phyloP scores from a whole-genome alignment of 2,329 filamentous ascomycete genomes.

The Pseudopyricularia javanii region DNA sequence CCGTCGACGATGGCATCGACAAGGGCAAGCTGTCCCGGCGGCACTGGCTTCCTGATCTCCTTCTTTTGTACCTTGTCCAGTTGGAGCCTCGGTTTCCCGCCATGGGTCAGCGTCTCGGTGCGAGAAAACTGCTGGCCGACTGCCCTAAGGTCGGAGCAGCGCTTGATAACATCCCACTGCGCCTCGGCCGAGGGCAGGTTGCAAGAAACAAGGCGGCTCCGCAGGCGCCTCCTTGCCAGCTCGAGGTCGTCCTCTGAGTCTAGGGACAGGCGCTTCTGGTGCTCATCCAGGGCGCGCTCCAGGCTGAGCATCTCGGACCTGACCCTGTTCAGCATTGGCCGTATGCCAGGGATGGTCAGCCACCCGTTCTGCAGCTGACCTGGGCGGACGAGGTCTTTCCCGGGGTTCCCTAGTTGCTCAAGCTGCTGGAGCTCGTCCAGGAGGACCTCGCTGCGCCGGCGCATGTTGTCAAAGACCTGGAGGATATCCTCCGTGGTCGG shows the following conservation, averaged over 20 bases:
- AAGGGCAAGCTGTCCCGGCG: constrained; percentile 6
- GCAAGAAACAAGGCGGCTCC: neutral
- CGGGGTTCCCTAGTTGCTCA: neutral
- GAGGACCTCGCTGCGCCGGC: neutral
- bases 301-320: neutral
- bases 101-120: neutral
- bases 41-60: neutral
- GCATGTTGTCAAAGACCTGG: neutral
- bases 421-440: neutral
- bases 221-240: neutral
- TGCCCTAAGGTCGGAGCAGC: constrained; percentile 13
- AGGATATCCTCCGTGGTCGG: no score
- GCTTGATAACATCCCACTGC: constrained; percentile 16
- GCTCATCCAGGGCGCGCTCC: neutral
- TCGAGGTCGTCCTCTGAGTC: neutral
- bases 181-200: constrained; percentile 9
- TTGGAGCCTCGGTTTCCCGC: neutral
- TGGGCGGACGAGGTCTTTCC: neutral
- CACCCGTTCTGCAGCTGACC: neutral
- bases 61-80: neutral
- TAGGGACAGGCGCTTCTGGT: neutral
- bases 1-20: constrained; percentile 20
- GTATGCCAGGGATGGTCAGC: neutral
- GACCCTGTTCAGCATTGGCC: neutral
- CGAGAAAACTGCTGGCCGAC: constrained; percentile 16